Conservation (phyloP, 495 filamentous ascomycete genomes). For the Xylaria telfairii region DNA sequence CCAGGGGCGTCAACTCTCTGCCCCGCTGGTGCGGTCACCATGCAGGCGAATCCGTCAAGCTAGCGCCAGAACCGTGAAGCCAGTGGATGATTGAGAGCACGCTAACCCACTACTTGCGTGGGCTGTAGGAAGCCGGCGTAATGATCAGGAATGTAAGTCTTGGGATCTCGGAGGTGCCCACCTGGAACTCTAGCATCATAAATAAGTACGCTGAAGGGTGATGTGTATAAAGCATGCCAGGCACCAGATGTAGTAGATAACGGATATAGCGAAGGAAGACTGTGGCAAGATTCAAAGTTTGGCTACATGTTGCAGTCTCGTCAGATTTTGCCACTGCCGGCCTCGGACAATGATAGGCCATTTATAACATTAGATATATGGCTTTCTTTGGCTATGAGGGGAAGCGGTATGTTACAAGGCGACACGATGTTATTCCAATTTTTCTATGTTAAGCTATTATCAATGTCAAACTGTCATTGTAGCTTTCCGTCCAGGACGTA, state of each 20-base stretch:
- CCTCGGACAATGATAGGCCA: neutral
- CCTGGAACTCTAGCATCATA: neutral
- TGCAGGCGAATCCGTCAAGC: constrained; percentile 6
- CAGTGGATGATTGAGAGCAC: constrained; percentile 1
- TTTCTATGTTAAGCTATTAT: neutral
- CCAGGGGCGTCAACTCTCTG: constrained; percentile 6
- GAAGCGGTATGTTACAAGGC: neutral
- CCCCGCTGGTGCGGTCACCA: constrained; percentile 13
- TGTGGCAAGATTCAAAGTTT: neutral
- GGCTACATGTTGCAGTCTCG: neutral
- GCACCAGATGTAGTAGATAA: no score
- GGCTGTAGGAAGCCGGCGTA: neutral
- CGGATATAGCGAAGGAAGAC: neutral
- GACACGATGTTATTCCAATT: neutral
- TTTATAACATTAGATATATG: neutral
- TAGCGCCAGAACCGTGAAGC: constrained; percentile 9
- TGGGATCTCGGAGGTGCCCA: neutral
- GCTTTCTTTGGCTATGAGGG: neutral
- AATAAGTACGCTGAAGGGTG: neutral
- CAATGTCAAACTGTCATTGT: neutral
- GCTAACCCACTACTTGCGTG: constrained; percentile 1
- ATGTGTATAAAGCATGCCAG: neutral
- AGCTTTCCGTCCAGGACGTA: neutral
- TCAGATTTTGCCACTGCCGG: neutral
- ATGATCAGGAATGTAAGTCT: neutral